These are phyloP conservation scores for Paraphaeosphaeria sporulosa DNA, from an alignment of 2,329 filamentous ascomycete species.

Conservation along the genomic window DNA sequence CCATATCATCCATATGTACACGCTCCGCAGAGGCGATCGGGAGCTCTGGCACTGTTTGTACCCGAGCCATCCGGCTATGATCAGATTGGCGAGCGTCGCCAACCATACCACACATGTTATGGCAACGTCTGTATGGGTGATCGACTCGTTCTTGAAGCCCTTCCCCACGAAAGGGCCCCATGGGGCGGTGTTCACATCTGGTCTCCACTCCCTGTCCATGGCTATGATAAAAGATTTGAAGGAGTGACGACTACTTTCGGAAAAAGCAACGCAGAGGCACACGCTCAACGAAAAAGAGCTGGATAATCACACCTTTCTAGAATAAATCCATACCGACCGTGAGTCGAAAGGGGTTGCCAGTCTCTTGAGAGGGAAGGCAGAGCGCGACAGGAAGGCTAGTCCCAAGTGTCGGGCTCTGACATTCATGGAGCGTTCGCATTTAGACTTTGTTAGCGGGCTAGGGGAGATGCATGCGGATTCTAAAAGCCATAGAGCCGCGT, in stretches of 20 bases:
- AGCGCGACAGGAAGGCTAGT: neutral
- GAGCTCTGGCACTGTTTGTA: conserved; percentile 37
- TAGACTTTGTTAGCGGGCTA: neutral
- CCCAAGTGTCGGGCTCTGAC: neutral
- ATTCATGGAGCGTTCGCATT: neutral
- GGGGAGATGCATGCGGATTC: neutral
- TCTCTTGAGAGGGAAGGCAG: neutral
- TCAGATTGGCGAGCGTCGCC: conserved; percentile 35
- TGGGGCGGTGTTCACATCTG: conserved; percentile 15
- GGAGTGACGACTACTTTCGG: neutral
- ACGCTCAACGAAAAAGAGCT: neutral
- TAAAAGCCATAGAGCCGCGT: neutral
- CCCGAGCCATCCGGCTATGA: conserved; percentile 44
- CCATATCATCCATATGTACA: conserved; percentile 60
- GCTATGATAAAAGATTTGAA: neutral
- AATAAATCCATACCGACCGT: neutral
- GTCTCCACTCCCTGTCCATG: conserved; percentile 23
- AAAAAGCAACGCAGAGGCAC: neutral
- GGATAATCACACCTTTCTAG: neutral
- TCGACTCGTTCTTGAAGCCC: conserved; percentile 33
- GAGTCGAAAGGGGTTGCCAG: neutral
- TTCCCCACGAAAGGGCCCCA: conserved; percentile 29
- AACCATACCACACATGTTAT: conserved; percentile 41
- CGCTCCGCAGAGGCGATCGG: conserved; percentile 42
- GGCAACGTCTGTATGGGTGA: conserved; percentile 40